Conservation (phyloP, 345 rosid genomes). For the Gossypium sturtianum region DNA sequence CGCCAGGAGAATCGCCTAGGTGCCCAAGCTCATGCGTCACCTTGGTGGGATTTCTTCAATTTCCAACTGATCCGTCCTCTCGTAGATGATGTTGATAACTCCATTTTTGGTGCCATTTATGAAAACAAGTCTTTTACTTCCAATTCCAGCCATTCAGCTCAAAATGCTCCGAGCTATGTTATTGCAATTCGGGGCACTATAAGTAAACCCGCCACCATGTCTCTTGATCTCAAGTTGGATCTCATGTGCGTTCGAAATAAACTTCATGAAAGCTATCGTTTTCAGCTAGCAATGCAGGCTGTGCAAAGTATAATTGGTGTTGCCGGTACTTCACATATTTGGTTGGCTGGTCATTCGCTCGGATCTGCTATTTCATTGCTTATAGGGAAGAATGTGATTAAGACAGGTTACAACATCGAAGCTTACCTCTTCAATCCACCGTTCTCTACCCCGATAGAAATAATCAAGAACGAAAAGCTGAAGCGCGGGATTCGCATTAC, state of each 20-base stretch:
- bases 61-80: slow-evolving; percentile 37
- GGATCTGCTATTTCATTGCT: slow-evolving; percentile 69
- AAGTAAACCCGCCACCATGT: slow-evolving; percentile 32
- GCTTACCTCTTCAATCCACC: slow-evolving; percentile 64
- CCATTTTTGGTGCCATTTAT: slow-evolving; percentile 63
- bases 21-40: slow-evolving; percentile 38
- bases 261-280: slow-evolving; percentile 49
- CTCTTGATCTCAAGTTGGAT: slow-evolving; percentile 47
- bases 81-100: slow-evolving; percentile 47
- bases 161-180: slow-evolving; percentile 40
- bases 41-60: slow-evolving; percentile 66
- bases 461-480: slow-evolving; percentile 39
- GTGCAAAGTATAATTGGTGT: slow-evolving; percentile 32
- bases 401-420: slow-evolving; percentile 34
- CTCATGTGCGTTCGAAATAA: slow-evolving; percentile 33
- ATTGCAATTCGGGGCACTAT: slow-evolving; percentile 70
- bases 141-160: slow-evolving; percentile 6
- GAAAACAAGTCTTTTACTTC: slow-evolving; percentile 25
- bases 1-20: slow-evolving; percentile 53
- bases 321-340: slow-evolving; percentile 35
- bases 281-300: slow-evolving; percentile 47
- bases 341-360: slow-evolving; percentile 70
- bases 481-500: slow-evolving; percentile 44
- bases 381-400: slow-evolving; percentile 51
- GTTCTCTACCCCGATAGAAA: slow-evolving; percentile 49